Percentiles rank a stretch among this genome's conserved stretches.
Conservation (phyloP, 1,284 basidiomycete genomes). For the Chondrostereum purpureum region DNA sequence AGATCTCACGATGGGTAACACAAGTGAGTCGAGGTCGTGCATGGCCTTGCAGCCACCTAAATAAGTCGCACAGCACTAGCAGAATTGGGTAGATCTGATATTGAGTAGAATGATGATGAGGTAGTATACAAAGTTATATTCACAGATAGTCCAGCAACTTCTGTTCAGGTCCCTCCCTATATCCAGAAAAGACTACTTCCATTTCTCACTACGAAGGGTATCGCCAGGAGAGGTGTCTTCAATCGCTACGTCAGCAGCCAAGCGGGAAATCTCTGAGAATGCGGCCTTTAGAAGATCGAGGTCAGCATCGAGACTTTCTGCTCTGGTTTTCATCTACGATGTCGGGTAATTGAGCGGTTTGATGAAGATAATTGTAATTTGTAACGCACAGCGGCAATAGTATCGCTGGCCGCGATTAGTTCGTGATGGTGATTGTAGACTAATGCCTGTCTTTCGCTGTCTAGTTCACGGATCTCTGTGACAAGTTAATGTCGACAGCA, state of each 20-base stretch:
- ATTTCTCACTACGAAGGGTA: neutral
- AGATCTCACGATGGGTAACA: no score
- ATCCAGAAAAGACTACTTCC: neutral
- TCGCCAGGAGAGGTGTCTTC: constrained; percentile 24
- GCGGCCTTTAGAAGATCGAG: constrained; percentile 74
- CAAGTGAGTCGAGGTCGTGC: constrained; percentile 7
- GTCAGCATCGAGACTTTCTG: constrained; percentile 75
- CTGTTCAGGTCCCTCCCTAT: no score
- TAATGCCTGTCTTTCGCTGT: constrained; percentile 82
- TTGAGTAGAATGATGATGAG: constrained; percentile 1
- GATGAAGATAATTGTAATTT: neutral
- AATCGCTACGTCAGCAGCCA: constrained; percentile 61
- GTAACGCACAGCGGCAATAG: constrained; percentile 72
- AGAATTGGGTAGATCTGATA: neutral
- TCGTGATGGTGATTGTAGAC: constrained; percentile 96
- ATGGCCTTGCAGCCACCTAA: neutral
- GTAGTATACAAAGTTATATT: neutral
- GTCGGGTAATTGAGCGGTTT: constrained; percentile 4
- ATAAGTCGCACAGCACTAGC: neutral
- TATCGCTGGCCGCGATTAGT: constrained; percentile 86
- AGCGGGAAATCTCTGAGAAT: constrained; percentile 78
- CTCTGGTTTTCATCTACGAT: constrained; percentile 83
- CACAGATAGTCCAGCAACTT: neutral
- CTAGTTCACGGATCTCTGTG: constrained; percentile 79
- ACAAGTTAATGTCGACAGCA: no score